Evolutionary conservation across 139 green algal genomes (phyloP), one percentile per base, ranked within the genome.

Genomic region (Chlorella sp.): DNA sequence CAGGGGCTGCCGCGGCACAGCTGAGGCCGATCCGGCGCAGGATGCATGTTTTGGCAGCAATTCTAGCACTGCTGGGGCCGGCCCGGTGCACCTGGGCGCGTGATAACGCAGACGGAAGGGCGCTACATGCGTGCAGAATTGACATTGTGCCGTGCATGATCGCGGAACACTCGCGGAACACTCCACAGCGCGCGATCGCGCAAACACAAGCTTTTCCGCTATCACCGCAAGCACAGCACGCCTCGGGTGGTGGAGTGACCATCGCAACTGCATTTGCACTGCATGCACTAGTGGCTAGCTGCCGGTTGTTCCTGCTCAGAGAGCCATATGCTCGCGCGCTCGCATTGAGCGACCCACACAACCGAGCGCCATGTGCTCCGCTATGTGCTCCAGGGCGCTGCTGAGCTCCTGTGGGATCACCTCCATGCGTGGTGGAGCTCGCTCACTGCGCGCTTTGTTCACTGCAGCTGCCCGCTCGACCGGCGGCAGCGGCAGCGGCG

Each of bases 401-500:
- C 83, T 88, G 66, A 64, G 83, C 36, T 88, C 64, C 66, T 88
- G 83, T 66, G 30, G 83, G 21, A 37, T 88, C 64, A 40, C 16
- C 22, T 26, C 71, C 28, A 39, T 86, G 57, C 36, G 60, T 22
- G 82, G n/a, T 26, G 28, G 78, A 36, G 78, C 37, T 21, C 78
- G 83, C 64, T 88, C 83, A 9, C 24, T 80, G 64, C 61, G 83
- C 3, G 11, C 64, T 26, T 30, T 79, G 66, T 37, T n/a, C 26
- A 36, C 83, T 42, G 83, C 66, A 34, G 66, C 64, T 9, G 83
- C 83, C 0, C 60, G 60, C 7, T 61, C 26, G 34, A 30, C 30
- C 76, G 34, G 42, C 83, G 26, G 83, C 84, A 42, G 39, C 83
- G 26, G 83, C 64, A 37, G 78, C 79, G 42, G 79, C 79, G 57